Percentiles rank a stretch among this genome's conserved stretches.
phyloP scores from a whole-genome alignment of 306 rosid genomes.

The Casuarina equisetifolia region DNA sequence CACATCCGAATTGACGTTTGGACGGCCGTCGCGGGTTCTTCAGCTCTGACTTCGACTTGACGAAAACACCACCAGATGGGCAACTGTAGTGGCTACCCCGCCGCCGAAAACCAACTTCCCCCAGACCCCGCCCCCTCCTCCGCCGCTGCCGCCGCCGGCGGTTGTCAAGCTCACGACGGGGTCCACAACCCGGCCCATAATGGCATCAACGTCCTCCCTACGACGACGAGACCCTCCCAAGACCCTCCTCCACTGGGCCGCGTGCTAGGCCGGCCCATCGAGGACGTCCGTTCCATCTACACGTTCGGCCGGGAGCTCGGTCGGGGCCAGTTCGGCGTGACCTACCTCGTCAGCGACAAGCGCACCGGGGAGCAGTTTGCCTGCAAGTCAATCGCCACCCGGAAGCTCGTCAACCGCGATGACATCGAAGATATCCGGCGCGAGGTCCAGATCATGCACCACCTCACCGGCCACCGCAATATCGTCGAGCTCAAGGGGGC shows the following conservation, averaged over 20 bases:
- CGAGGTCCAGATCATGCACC: conserved; percentile 98
- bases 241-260: conserved; percentile 51
- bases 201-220: conserved; percentile 51
- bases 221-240: conserved; percentile 43
- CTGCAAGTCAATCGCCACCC: conserved; percentile 86
- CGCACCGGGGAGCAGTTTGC: conserved; percentile 70
- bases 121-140: not conserved
- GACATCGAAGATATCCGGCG: conserved; percentile 87
- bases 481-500: conserved; percentile 88
- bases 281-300: conserved; percentile 70
- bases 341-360: conserved; percentile 76
- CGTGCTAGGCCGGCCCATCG: conserved; percentile 75
- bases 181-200: conserved; percentile 26
- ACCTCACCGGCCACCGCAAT: conserved; percentile 91
- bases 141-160: not conserved
- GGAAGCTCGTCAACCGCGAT: conserved; percentile 69
- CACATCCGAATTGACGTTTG: too few relatives aligned
- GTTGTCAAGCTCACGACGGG: not conserved
- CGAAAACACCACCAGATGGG: conserved; percentile 52
- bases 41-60: conserved; percentile 16
- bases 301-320: conserved; percentile 93
- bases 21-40: not conserved
- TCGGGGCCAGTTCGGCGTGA: conserved; percentile 93
- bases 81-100: conserved; percentile 41
- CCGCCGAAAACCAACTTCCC: conserved; percentile 19